Evolutionary conservation across 495 filamentous ascomycete species (phyloP), one percentile per base, ranked within the genome.

Genomic region (Penicillium dipodomyicola): DNA sequence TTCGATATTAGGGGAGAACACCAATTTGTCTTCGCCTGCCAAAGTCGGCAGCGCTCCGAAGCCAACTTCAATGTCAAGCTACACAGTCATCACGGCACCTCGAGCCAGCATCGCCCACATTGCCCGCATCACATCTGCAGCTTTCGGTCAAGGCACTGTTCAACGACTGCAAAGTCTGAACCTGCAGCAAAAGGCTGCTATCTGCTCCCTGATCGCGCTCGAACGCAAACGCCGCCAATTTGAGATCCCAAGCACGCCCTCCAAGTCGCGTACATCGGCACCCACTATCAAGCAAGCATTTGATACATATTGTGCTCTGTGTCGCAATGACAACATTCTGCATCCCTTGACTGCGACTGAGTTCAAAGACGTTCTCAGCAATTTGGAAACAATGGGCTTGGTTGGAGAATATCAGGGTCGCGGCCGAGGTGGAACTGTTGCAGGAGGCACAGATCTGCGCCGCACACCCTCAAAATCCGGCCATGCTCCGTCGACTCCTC

Each of bases 111-210:
- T 97, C 59, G 85, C 84, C 1, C 95, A 99, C 62, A 82, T 99
- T 46, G 93, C 92, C 58, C 89, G 89, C 49, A 84, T 97, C 58
- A 91, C 95, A 0, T 86, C 93, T 0, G 80, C 90, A 1, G 85
- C 89, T 17, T 94, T 97, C 61, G 87, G 89, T 61, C 90, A 96
- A 62, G 91, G 90, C 33, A 85, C 91, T 12, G 80, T 77, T 11
- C 89, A 96, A 58, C 82, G 94, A 52, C 81, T 99, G 6, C 87
- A 89, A 71, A 84, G 83, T 1, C 80, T 99, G 42, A 97, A 97
- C 64, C 80, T 97, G 1, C 94, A 99, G 63, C 95, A 97, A 76
- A 99, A 96, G 71, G 94, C 92, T 3, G 91, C 90, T 8, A 81
- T 99, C 23, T 97, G 95, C 71, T 82, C 92, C 0, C 77, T 97